These are phyloP conservation scores for Zanthoxylum bungeanum DNA, from an alignment of 345 rosid genomes.

Conservation along the genomic window DNA sequence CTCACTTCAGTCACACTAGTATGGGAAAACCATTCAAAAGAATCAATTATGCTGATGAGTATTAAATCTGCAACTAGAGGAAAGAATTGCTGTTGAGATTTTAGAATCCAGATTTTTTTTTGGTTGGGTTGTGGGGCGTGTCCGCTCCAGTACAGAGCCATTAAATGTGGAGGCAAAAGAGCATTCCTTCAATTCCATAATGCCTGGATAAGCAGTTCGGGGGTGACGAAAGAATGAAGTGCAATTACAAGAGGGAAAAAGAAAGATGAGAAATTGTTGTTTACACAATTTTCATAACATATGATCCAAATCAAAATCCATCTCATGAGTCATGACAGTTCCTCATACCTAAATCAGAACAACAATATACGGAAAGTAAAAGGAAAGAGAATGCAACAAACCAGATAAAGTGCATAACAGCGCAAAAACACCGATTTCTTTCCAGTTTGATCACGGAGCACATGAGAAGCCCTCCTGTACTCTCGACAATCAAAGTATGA, in stretches of 20 bases:
- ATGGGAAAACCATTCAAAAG: not conserved
- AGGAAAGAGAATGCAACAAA: slow-evolving; percentile 27
- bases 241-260: not conserved
- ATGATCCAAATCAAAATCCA: not conserved
- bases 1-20: not conserved
- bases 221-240: not conserved
- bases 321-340: not conserved
- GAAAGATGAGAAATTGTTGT: not conserved
- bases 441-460: slow-evolving; percentile 72
- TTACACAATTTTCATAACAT: not conserved
- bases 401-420: slow-evolving; percentile 92
- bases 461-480: slow-evolving; percentile 80
- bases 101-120: not conserved
- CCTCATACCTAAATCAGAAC: not conserved
- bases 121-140: too few relatives aligned
- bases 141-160: not conserved
- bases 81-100: not conserved
- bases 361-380: not conserved
- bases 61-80: not conserved
- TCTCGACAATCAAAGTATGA: slow-evolving; percentile 87
- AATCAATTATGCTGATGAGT: not conserved
- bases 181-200: not conserved
- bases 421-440: slow-evolving; percentile 84
- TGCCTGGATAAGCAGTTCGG: not conserved
- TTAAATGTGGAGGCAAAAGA: not conserved